Evolutionary conservation across 805 yeast species (phyloP).

Genomic region (Yarrowia phangngaensis): DNA sequence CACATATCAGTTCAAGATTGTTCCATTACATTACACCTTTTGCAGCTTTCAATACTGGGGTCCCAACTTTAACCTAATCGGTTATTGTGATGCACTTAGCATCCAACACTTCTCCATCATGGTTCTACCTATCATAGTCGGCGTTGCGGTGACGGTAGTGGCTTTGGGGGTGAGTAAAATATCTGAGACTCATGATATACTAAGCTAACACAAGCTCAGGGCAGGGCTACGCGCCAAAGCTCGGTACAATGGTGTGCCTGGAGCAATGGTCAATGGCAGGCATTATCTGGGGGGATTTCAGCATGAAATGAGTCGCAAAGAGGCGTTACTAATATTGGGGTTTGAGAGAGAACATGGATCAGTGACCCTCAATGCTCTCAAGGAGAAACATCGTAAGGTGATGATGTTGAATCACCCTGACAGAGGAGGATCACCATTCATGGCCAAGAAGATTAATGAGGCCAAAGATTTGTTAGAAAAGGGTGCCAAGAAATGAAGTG

Average conservation of each 20-base stretch:
- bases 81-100: too few relatives aligned
- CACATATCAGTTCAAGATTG: too few relatives aligned
- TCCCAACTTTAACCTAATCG: too few relatives aligned
- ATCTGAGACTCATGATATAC: too few relatives aligned
- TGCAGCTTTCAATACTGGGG: too few relatives aligned
- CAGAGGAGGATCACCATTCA: constrained; percentile 83
- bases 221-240: constrained; percentile 23
- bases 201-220: constrained; percentile 3
- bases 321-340: constrained; percentile 51
- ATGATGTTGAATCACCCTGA: constrained; percentile 93
- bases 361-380: constrained; percentile 51
- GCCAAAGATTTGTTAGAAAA: constrained; percentile 78
- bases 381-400: constrained; percentile 75
- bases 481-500: not conserved
- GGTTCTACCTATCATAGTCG: constrained; percentile 21
- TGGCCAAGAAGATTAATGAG: constrained; percentile 89
- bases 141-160: constrained; percentile 18
- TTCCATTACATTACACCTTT: too few relatives aligned
- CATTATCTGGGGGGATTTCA: constrained; percentile 40
- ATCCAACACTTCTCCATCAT: constrained; percentile 14
- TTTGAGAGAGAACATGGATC: constrained; percentile 41
- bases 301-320: constrained; percentile 48
- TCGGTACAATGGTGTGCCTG: constrained; percentile 2
- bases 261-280: constrained; percentile 24
- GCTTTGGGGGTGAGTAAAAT: constrained; percentile 15